These are phyloP conservation scores for button mushroom (Agaricus bisporus) DNA, from an alignment of 768 basidiomycete species.

Conservation along the genomic window DNA sequence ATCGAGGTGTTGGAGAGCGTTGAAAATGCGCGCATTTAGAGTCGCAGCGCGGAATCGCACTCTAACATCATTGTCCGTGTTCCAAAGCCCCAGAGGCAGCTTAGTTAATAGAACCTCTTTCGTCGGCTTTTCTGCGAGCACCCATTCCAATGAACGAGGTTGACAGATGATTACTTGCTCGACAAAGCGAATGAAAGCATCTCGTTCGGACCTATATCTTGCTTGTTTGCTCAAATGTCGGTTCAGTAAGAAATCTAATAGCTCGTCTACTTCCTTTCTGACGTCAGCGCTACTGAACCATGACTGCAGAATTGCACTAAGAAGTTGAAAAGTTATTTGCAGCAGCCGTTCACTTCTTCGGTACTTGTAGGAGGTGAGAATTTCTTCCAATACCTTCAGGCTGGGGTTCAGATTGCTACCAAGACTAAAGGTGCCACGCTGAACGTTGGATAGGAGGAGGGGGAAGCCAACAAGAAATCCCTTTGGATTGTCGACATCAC, in stretches of 20 bases:
- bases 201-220: constrained; percentile 63
- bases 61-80: constrained; percentile 71
- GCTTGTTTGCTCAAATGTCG: constrained; percentile 35
- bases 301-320: constrained; percentile 56
- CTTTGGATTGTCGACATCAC: constrained; percentile 33
- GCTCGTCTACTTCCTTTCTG: constrained; percentile 17
- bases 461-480: constrained; percentile 56
- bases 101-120: constrained; percentile 35
- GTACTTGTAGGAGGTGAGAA: constrained; percentile 51
- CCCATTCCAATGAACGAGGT: constrained; percentile 38
- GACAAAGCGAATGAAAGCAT: constrained; percentile 58
- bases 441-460: constrained; percentile 48
- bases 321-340: constrained; percentile 48
- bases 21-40: constrained; percentile 52
- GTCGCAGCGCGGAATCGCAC: constrained; percentile 75
- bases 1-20: constrained; percentile 33
- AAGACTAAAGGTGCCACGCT: constrained; percentile 49
- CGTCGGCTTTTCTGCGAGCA: constrained; percentile 40
- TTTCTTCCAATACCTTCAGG: constrained; percentile 44
- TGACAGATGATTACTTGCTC: constrained; percentile 52
- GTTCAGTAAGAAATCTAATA: constrained; percentile 52
- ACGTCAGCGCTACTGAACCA: constrained; percentile 35
- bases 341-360: constrained; percentile 47
- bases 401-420: constrained; percentile 44
- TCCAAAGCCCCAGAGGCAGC: constrained; percentile 39